A percentile compares a stretch with the other conserved stretches of the same genome.
These are phyloP conservation scores for Tillandsia fasciculata DNA, from an alignment of 176 grass and related monocot species.

Conservation along the genomic window DNA sequence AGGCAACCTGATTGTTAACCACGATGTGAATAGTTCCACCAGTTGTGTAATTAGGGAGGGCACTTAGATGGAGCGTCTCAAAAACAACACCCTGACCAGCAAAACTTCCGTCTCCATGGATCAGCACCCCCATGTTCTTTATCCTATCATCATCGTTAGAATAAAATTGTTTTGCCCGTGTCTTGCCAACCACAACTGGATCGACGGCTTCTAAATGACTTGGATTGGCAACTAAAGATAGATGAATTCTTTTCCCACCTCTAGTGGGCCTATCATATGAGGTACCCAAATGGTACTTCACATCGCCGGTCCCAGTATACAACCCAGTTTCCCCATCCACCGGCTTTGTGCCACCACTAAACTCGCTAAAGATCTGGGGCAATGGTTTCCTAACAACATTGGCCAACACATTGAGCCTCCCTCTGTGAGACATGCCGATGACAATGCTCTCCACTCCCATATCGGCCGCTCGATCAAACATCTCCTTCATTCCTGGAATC, in stretches of 20 bases:
- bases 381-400: constrained; percentile 87
- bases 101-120: constrained; percentile 95
- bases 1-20: constrained; percentile 69
- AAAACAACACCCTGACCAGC: constrained; percentile 89
- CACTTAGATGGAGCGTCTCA: constrained; percentile 92
- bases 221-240: constrained; percentile 86
- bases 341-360: constrained; percentile 75
- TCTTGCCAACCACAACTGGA: constrained; percentile 84
- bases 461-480: constrained; percentile 77
- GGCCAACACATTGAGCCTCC: constrained; percentile 83
- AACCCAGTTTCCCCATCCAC: constrained; percentile 74
- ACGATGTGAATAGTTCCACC: constrained; percentile 84
- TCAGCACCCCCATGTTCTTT: constrained; percentile 77
- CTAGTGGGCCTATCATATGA: constrained; percentile 89
- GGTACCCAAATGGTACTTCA: constrained; percentile 93
- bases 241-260: constrained; percentile 76
- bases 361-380: constrained; percentile 95
- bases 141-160: constrained; percentile 80
- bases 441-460: constrained; percentile 77
- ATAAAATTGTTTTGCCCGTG: constrained; percentile 83
- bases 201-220: constrained; percentile 92
- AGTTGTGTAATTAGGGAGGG: constrained; percentile 85
- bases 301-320: constrained; percentile 87
- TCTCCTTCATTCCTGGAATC: constrained; percentile 96
- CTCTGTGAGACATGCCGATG: constrained; percentile 94